Conservation (phyloP, 305 asterid genomes). For the Euphrasia arctica region DNA sequence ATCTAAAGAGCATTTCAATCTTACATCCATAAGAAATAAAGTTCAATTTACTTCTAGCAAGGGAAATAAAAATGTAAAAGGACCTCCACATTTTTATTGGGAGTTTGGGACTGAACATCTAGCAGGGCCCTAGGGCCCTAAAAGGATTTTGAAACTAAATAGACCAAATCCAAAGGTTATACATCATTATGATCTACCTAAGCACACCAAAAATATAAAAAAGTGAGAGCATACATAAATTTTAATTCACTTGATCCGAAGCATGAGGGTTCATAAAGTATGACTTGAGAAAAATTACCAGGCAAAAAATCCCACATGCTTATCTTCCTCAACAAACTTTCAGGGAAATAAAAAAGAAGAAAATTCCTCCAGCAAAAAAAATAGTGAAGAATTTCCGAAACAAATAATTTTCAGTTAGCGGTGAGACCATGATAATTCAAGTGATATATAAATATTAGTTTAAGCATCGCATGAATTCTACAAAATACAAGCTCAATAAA, state of each 20-base stretch:
- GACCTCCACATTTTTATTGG: neutral
- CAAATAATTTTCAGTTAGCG: too few relatives aligned
- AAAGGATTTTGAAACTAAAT: neutral
- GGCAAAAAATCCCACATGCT: neutral
- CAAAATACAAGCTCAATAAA: too few relatives aligned
- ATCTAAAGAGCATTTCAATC: neutral
- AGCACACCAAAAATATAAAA: constrained; percentile 2
- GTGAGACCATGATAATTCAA: too few relatives aligned
- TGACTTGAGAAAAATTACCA: neutral
- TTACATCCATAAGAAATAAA: constrained; percentile 4
- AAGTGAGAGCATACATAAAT: neutral
- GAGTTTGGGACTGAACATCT: constrained; percentile 10
- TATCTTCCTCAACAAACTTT: too few relatives aligned
- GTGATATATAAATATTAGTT: too few relatives aligned
- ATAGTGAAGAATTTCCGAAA: too few relatives aligned
- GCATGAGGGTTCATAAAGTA: neutral
- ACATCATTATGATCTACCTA: neutral
- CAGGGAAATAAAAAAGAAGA: too few relatives aligned
- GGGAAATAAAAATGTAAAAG: constrained; percentile 7
- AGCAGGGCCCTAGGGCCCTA: neutral
- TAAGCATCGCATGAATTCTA: too few relatives aligned
- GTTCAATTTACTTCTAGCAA: neutral
- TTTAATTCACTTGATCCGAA: neutral
- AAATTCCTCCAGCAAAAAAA: too few relatives aligned
- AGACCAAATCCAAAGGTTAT: constrained; percentile 4